phyloP scores from a whole-genome alignment of 1,284 basidiomycete genomes.

The Retiboletus fuscus region DNA sequence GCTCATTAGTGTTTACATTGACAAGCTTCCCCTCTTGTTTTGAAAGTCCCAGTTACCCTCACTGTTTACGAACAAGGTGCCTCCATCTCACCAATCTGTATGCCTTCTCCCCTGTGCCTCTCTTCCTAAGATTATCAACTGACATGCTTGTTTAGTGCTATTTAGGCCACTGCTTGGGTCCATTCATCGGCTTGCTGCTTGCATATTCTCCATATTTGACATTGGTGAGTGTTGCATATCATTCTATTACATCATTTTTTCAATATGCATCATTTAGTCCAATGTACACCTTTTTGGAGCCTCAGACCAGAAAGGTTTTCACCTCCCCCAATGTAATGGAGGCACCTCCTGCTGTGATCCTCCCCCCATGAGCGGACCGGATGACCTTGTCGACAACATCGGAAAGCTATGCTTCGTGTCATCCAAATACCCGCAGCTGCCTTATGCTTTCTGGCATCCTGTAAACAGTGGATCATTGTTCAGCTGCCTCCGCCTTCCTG shows the following conservation, averaged over 20 bases:
- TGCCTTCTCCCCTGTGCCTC: not conserved
- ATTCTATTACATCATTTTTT: not conserved
- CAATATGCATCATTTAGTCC: not conserved
- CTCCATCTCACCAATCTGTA: not conserved
- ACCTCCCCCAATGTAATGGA: not conserved
- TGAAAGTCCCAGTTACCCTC: no score
- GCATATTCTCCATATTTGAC: not conserved
- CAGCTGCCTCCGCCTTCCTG: not conserved
- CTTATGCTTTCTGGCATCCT: not conserved
- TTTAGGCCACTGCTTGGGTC: not conserved
- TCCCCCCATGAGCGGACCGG: not conserved
- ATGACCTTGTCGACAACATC: not conserved
- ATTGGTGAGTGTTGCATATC: not conserved
- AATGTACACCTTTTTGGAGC: not conserved
- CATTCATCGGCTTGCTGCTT: not conserved
- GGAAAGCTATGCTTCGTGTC: not conserved
- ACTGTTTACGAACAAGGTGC: not conserved
- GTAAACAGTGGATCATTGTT: not conserved
- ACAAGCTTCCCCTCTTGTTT: not conserved
- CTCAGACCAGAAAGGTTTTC: not conserved
- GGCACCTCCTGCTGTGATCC: not conserved
- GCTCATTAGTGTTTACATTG: no score
- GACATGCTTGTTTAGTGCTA: not conserved
- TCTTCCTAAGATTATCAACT: not conserved
- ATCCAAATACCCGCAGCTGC: not conserved